Percentiles rank a stretch among this genome's conserved stretches.
phyloP scores from a whole-genome alignment of 352 stramenopile species.

The Phytophthora pisi region DNA sequence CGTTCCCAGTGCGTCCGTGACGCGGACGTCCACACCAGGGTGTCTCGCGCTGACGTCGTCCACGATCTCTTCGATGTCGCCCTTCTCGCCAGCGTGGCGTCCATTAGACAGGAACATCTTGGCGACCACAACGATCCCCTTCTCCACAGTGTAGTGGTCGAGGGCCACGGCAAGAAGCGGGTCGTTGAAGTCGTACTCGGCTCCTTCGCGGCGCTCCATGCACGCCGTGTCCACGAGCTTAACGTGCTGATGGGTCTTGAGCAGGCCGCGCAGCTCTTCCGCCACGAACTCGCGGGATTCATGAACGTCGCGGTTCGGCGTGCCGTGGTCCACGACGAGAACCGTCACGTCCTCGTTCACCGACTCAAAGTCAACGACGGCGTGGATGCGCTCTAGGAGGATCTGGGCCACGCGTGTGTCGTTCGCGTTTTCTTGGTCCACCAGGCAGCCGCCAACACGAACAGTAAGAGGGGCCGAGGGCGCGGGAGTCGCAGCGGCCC shows the following conservation, averaged over 20 bases:
- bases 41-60: slow-evolving; percentile 46
- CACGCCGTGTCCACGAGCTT: slow-evolving; percentile 60
- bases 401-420: slow-evolving; percentile 74
- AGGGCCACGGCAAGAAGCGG: slow-evolving; percentile 72
- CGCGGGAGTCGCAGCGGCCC: slow-evolving; percentile 15
- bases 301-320: slow-evolving; percentile 72
- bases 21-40: slow-evolving; percentile 53
- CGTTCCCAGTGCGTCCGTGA: slow-evolving; percentile 70
- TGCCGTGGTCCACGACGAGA: slow-evolving; percentile 81
- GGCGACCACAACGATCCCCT: slow-evolving; percentile 68
- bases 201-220: slow-evolving; percentile 80
- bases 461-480: slow-evolving; percentile 33
- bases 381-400: slow-evolving; percentile 53
- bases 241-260: slow-evolving; percentile 43
- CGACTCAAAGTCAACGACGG: slow-evolving; percentile 39
- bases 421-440: slow-evolving; percentile 49
- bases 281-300: slow-evolving; percentile 65
- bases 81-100: slow-evolving; percentile 71
- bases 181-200: slow-evolving; percentile 84
- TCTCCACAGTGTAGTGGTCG: slow-evolving; percentile 64
- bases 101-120: slow-evolving; percentile 83
- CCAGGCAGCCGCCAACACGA: slow-evolving; percentile 60
- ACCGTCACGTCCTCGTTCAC: slow-evolving; percentile 50
- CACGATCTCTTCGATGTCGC: slow-evolving; percentile 83
- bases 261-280: slow-evolving; percentile 50